Percentiles rank a stretch among this genome's conserved stretches.
phyloP scores from a whole-genome alignment of 2,329 filamentous ascomycete genomes.

The Albifimbria verrucaria region DNA sequence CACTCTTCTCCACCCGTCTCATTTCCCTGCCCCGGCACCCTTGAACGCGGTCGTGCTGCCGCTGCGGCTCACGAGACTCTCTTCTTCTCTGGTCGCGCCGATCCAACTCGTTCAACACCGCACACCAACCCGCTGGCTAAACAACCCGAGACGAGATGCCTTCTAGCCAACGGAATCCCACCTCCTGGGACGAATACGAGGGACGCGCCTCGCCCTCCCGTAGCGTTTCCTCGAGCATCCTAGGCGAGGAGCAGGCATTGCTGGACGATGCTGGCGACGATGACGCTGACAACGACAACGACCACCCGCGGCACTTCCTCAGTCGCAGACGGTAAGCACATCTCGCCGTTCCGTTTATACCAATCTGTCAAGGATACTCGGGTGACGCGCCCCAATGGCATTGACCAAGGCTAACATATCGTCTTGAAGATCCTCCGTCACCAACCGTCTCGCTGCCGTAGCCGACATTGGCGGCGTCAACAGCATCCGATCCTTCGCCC shows the following conservation, averaged over 20 bases:
- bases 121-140: too few relatives aligned
- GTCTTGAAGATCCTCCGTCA: slow-evolving; percentile 52
- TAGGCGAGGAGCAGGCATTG: slow-evolving; percentile 43
- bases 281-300: slow-evolving; percentile 25
- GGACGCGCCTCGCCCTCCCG: slow-evolving; percentile 37
- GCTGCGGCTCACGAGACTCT: neutral
- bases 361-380: neutral
- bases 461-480: slow-evolving; percentile 84
- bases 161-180: slow-evolving; percentile 31
- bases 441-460: slow-evolving; percentile 52
- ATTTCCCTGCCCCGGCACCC: neutral
- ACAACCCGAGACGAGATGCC: slow-evolving; percentile 14
- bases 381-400: neutral
- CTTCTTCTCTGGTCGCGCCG: neutral
- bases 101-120: neutral
- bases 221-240: slow-evolving; percentile 39
- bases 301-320: slow-evolving; percentile 14
- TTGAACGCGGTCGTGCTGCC: neutral
- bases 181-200: slow-evolving; percentile 45
- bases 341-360: neutral
- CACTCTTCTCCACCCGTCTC: neutral
- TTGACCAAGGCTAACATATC: slow-evolving; percentile 5
- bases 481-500: slow-evolving; percentile 89
- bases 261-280: slow-evolving; percentile 36
- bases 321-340: slow-evolving; percentile 25